Percentiles rank a stretch among this genome's conserved stretches.
Conservation (phyloP, 2,329 filamentous ascomycete genomes). For the Sporothrix humicola region DNA sequence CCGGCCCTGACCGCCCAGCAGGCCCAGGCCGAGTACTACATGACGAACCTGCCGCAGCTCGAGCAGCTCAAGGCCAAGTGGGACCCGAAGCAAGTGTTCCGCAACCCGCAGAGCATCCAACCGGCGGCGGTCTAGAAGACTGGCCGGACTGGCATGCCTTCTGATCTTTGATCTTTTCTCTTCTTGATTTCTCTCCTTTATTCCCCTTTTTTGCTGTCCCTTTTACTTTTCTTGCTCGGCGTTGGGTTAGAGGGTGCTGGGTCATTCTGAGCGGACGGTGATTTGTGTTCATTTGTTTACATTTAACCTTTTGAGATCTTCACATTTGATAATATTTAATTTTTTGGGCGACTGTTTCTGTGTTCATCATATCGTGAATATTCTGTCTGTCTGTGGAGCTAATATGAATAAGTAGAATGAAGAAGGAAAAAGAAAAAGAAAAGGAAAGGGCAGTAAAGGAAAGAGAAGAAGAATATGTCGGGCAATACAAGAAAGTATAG, state of each 20-base stretch:
- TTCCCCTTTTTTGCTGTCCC: not conserved
- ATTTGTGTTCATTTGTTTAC: not conserved
- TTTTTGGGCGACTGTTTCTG: not conserved
- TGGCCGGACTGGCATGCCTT: not conserved
- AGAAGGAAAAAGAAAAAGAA: not conserved
- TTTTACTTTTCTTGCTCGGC: not conserved
- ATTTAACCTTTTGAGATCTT: not conserved
- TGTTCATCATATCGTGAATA: constrained; percentile 6
- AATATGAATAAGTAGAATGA: not conserved
- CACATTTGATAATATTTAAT: too few relatives aligned
- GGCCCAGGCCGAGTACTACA: constrained; percentile 61
- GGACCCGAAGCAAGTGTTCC: constrained; percentile 62
- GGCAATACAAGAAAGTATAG: not conserved
- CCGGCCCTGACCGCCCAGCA: constrained; percentile 48
- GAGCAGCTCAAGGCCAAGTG: constrained; percentile 56
- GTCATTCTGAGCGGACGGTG: not conserved
- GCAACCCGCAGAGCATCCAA: constrained; percentile 62
- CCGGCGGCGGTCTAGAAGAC: constrained; percentile 11
- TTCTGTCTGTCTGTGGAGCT: constrained; percentile 6
- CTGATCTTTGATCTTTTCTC: not conserved
- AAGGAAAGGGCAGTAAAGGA: not conserved
- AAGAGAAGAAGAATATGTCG: not conserved
- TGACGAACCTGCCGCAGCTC: constrained; percentile 55
- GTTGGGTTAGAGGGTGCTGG: constrained; percentile 9
- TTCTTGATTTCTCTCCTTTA: not conserved